Evolutionary conservation across 805 yeast genomes (phyloP), one percentile per base, ranked within the genome.

Genomic region (Hanseniaspora lachancei): DNA sequence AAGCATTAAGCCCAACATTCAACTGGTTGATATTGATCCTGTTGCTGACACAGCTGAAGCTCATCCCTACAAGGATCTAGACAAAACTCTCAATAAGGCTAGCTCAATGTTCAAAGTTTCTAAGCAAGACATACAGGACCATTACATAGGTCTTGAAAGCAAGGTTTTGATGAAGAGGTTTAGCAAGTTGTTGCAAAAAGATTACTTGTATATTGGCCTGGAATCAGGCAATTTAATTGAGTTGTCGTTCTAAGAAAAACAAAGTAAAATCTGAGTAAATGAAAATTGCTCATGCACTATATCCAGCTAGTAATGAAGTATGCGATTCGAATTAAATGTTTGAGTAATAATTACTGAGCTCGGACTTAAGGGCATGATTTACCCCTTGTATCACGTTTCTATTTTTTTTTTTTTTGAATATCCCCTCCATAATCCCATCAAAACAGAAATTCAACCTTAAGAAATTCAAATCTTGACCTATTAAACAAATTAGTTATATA

Each of bases 1-100:
- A 21, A 35, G 38, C 12, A 32, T 43, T 15, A 52, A 52, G 18
- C 55, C 55, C 2, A 52, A 52, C 15, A 42, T 52, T 4, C 55
- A 52, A 23, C 20, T 52, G 46, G 55, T 52, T n/a, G 49, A 52
- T 18, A 52, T 52, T 12, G 55, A 52, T 21, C 55, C 55, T 12
- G 40, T 40, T 6, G 44, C 38, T 8, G 55, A 52, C 18, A 52
- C 48, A 5, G 23, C 55, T 1, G 44, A 36, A 18, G 21, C 39
- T 9, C 55, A 52, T 29, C 49, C 49, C 13, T 52, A 43, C 23
- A 36, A 43, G 21, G 49, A 35, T 16, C 20, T 47, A 15, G 38
- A 40, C 3, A 44, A 44, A 44, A 20, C 40, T 7, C 24, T 35
- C 20, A 52, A 24, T 29, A 52, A 52, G 16, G 47, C 44, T 20